These are phyloP conservation scores for Pleurotus tuber-regium DNA, from an alignment of 768 basidiomycete genomes.

Conservation along the genomic window DNA sequence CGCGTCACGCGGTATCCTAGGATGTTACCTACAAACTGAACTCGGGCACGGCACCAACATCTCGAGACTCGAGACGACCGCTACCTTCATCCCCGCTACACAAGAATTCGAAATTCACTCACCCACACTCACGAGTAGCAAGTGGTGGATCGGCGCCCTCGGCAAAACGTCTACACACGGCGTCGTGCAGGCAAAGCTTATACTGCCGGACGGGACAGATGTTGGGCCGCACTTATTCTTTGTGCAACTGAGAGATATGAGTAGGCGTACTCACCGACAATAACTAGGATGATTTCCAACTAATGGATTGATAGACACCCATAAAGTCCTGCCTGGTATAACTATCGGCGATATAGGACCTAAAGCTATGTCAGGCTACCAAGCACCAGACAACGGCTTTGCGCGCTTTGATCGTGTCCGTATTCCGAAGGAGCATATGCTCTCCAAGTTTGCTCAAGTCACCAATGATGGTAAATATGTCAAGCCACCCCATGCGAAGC, in stretches of 20 bases:
- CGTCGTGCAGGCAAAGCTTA: conserved; percentile 72
- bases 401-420: conserved; percentile 63
- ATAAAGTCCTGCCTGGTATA: conserved; percentile 58
- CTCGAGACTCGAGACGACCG: conserved; percentile 66
- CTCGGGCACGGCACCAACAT: conserved; percentile 80
- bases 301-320: conserved; percentile 42
- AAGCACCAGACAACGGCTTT: conserved; percentile 64
- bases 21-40: conserved; percentile 76
- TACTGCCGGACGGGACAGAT: conserved; percentile 57
- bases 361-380: conserved; percentile 49
- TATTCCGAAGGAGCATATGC: conserved; percentile 70
- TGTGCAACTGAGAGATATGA: conserved; percentile 61
- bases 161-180: conserved; percentile 76
- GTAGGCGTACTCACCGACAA: conserved; percentile 31
- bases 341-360: conserved; percentile 75
- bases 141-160: conserved; percentile 82
- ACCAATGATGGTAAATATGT: conserved; percentile 63
- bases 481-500: conserved; percentile 67
- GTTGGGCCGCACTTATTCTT: conserved; percentile 77
- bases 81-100: conserved; percentile 65
- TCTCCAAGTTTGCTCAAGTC: conserved; percentile 70
- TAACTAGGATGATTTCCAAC: not conserved
- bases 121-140: conserved; percentile 69
- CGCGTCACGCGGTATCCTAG: conserved; percentile 56
- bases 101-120: conserved; percentile 75